Evolutionary conservation across 129 eudicot genomes (phyloP).

Genomic region (Tanacetum coccineum): DNA sequence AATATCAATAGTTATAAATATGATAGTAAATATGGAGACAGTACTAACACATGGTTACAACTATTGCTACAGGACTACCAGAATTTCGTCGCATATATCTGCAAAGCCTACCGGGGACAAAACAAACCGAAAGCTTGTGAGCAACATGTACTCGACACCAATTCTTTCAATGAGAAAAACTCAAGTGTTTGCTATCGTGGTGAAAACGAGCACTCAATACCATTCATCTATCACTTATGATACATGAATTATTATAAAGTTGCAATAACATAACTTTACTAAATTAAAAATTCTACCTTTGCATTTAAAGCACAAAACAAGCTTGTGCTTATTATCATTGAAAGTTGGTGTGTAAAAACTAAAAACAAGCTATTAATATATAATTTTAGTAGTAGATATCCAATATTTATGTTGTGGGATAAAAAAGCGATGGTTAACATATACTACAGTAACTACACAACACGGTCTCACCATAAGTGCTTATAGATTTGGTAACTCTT

Average conservation of each 20-base stretch:
- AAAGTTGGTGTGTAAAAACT: too few species aligned
- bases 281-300: neutral
- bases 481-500: too few species aligned
- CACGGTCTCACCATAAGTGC: too few species aligned
- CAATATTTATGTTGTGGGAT: neutral
- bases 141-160: conserved; percentile 25
- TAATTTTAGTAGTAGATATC: too few species aligned
- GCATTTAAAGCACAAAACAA: too few species aligned
- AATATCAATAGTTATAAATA: neutral
- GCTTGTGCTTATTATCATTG: too few species aligned
- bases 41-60: conserved; percentile 5
- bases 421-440: too few species aligned
- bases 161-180: conserved; percentile 23
- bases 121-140: conserved; percentile 47
- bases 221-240: conserved; percentile 25
- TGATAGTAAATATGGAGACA: neutral
- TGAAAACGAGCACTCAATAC: conserved; percentile 14
- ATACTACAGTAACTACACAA: too few species aligned
- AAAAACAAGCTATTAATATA: too few species aligned
- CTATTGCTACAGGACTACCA: conserved; percentile 55
- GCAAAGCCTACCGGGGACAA: conserved; percentile 64
- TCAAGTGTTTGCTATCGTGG: conserved; percentile 36
- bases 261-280: neutral
- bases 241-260: neutral
- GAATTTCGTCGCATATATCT: conserved; percentile 60